phyloP scores from a whole-genome alignment of 2,329 filamentous ascomycete species.

The Penicillium hesseltinei region DNA sequence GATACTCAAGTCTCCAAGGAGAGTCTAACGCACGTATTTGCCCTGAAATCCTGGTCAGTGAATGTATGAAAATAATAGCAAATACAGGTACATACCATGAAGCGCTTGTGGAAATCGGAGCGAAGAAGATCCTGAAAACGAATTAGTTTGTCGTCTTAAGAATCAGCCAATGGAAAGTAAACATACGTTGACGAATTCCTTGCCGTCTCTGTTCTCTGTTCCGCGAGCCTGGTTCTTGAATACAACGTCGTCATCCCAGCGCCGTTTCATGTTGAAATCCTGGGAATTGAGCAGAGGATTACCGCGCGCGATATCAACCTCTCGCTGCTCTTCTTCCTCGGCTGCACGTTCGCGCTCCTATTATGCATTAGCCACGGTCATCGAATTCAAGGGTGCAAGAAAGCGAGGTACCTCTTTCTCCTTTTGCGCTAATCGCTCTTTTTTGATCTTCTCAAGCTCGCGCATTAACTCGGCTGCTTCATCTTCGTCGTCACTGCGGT shows the following conservation, averaged over 20 bases:
- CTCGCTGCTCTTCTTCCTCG: constrained; percentile 76
- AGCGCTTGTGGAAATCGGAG: constrained; percentile 96
- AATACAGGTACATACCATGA: constrained; percentile 64
- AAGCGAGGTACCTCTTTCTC: constrained; percentile 61
- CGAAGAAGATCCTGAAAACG: constrained; percentile 70
- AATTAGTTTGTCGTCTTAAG: constrained; percentile 18
- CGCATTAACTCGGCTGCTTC: constrained; percentile 86
- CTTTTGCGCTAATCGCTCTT: constrained; percentile 75
- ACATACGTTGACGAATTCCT: constrained; percentile 93
- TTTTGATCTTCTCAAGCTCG: constrained; percentile 91
- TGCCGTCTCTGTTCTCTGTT: constrained; percentile 86
- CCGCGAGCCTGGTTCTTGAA: constrained; percentile 98
- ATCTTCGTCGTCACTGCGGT: constrained; percentile 65
- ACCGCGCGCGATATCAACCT: constrained; percentile 84
- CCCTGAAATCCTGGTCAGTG: background rate
- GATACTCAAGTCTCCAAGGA: background rate
- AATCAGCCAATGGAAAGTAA: background rate
- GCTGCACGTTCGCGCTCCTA: constrained; percentile 77
- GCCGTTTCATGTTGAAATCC: constrained; percentile 80
- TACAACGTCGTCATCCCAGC: constrained; percentile 98
- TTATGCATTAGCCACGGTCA: constrained; percentile 9
- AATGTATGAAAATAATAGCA: background rate
- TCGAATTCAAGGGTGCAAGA: background rate
- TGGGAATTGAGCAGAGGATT: constrained; percentile 87
- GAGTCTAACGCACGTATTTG: constrained; percentile 7